phyloP scores from a whole-genome alignment of 2,329 filamentous ascomycete genomes.

The Botryosphaeria agaves region DNA sequence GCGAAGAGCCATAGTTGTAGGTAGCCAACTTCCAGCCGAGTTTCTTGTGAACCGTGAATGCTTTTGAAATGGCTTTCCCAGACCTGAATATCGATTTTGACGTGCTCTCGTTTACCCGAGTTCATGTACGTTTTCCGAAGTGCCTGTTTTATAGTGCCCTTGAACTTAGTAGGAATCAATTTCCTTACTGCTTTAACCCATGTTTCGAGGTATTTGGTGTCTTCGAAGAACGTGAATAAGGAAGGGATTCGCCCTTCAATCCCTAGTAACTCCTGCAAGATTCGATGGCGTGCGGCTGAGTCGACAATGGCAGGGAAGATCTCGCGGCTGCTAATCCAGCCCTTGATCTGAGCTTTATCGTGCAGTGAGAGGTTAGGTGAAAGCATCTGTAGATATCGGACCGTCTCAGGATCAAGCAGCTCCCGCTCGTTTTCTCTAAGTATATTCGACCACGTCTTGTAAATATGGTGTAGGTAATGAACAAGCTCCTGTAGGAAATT shows the following conservation, averaged over 20 bases:
- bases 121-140: background rate
- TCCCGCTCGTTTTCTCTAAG: background rate
- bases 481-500: conserved; percentile 4
- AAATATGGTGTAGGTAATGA: conserved; percentile 3
- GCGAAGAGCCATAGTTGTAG: conserved; percentile 4
- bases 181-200: conserved; percentile 3
- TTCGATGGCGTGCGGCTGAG: background rate
- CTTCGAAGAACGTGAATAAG: conserved; percentile 9
- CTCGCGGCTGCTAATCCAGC: background rate
- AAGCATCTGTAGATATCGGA: conserved; percentile 2
- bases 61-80: background rate
- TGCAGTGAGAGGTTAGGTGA: conserved; percentile 1
- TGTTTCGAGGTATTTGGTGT: conserved; percentile 9
- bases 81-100: background rate
- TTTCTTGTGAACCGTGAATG: background rate
- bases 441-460: conserved; percentile 3
- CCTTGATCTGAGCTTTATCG: conserved; percentile 1
- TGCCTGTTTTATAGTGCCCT: background rate
- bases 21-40: background rate
- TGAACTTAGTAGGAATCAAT: conserved; percentile 1
- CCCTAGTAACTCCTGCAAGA: conserved; percentile 1
- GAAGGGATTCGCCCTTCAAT: conserved; percentile 6
- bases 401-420: conserved; percentile 3
- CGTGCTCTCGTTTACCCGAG: background rate
- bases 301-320: conserved; percentile 2